Evolutionary conservation across 148 eudicot species (phyloP).

Genomic region (Rhododendron henanense): DNA sequence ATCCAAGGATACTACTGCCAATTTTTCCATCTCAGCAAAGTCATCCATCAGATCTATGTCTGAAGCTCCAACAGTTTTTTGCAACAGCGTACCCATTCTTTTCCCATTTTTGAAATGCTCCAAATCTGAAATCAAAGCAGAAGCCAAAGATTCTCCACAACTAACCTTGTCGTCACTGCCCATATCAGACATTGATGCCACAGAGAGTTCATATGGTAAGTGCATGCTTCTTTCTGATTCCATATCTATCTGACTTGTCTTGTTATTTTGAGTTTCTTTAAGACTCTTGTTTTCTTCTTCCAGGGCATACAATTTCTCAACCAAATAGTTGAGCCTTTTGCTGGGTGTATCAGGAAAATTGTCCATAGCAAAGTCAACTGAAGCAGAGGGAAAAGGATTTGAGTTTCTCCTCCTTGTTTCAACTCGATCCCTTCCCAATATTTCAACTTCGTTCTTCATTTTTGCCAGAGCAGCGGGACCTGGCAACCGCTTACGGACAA

Average conservation of each 20-base stretch:
- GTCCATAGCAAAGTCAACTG: constrained; percentile 33
- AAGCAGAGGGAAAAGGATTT: constrained; percentile 32
- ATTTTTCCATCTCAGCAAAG: constrained; percentile 93
- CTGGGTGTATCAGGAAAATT: constrained; percentile 38
- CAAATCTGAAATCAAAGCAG: constrained; percentile 55
- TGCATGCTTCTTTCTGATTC: constrained; percentile 20
- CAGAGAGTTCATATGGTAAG: constrained; percentile 31
- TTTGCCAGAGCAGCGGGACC: constrained; percentile 81
- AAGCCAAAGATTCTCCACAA: constrained; percentile 62
- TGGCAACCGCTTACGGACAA: constrained; percentile 76
- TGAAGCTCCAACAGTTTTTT: constrained; percentile 42
- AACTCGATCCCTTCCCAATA: constrained; percentile 38
- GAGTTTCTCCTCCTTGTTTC: constrained; percentile 47
- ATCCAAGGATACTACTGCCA: constrained; percentile 63
- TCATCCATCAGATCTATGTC: constrained; percentile 92
- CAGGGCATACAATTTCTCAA: constrained; percentile 42
- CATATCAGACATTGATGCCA: constrained; percentile 55
- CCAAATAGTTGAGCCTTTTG: constrained; percentile 43
- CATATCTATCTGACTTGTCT: constrained; percentile 23
- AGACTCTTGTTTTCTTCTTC: constrained; percentile 76
- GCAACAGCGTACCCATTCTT: constrained; percentile 32
- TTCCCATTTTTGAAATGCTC: constrained; percentile 49
- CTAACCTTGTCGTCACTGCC: constrained; percentile 79
- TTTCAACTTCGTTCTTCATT: constrained; percentile 80
- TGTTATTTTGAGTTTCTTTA: constrained; percentile 47